Evolutionary conservation across 495 filamentous ascomycete genomes (phyloP).

Genomic region (Penicillium pulvis): DNA sequence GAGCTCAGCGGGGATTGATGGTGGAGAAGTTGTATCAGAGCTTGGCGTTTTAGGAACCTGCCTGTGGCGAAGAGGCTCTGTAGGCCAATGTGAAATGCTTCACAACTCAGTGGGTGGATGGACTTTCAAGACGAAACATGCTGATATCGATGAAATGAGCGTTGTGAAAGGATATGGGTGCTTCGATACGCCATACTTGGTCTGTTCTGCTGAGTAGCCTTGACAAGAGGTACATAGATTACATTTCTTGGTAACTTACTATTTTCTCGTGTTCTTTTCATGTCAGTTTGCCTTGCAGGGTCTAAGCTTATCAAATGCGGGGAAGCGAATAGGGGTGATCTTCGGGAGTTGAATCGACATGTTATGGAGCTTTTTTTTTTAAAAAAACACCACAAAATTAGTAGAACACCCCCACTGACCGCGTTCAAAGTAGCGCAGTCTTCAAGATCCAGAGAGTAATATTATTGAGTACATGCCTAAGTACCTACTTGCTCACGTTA

Average conservation of each 20-base stretch:
- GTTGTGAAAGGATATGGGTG: conserved; percentile 86
- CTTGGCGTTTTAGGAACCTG: conserved; percentile 79
- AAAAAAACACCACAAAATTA: too few species aligned
- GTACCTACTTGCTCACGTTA: too few species aligned
- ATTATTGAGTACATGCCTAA: too few species aligned
- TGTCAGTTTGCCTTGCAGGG: neutral
- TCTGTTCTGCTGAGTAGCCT: conserved; percentile 25
- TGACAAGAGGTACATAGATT: neutral
- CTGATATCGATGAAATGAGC: conserved; percentile 80
- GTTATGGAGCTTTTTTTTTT: too few species aligned
- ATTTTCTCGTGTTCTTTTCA: neutral
- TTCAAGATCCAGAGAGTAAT: too few species aligned
- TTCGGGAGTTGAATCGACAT: neutral
- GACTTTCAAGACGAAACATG: conserved; percentile 78
- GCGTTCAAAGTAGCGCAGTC: too few species aligned
- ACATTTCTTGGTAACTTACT: neutral
- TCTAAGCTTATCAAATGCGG: too few species aligned
- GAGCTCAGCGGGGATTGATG: conserved; percentile 66
- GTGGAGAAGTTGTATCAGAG: conserved; percentile 78
- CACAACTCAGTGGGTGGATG: conserved; percentile 74
- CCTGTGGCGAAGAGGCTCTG: conserved; percentile 59
- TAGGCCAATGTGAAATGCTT: conserved; percentile 45
- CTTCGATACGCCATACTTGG: conserved; percentile 73
- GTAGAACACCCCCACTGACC: too few species aligned
- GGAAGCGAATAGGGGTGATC: too few species aligned